Percentiles rank a stretch among this genome's conserved stretches.
Evolutionary conservation across 352 stramenopile species (phyloP).

Genomic region (Blastocystis sp.): DNA sequence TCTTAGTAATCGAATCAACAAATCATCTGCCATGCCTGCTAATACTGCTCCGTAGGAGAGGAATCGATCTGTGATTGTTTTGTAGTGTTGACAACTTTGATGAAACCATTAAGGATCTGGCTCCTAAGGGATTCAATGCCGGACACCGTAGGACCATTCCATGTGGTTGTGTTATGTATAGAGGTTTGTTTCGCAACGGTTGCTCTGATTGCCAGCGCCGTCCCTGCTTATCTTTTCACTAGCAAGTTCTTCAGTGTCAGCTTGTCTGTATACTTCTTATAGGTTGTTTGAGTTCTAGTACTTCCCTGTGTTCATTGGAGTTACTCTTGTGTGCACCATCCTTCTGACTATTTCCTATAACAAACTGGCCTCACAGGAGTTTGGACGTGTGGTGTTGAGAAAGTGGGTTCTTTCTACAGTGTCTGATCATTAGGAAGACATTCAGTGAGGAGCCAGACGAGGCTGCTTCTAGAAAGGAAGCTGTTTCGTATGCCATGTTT

Average conservation of each 20-base stretch:
- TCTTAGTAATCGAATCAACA: not conserved
- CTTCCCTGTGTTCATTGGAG: conserved; percentile 37
- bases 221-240: conserved; percentile 1
- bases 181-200: not conserved
- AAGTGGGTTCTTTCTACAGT: not conserved
- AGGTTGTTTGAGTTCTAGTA: not conserved
- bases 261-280: not conserved
- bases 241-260: conserved; percentile 43
- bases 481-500: not conserved
- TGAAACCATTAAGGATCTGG: conserved; percentile 10
- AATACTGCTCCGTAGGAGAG: not conserved
- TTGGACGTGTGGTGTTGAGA: not conserved
- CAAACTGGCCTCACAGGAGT: not conserved
- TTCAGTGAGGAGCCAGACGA: not conserved
- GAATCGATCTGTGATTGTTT: not conserved
- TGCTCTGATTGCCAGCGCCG: not conserved
- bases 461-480: not conserved
- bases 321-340: not conserved
- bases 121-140: not conserved
- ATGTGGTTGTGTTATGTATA: not conserved
- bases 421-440: not conserved
- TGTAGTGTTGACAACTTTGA: conserved; percentile 25
- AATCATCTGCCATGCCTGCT: not conserved
- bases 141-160: not conserved
- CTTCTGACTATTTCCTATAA: not conserved